A percentile compares a stretch with the other conserved stretches of the same genome.
These are phyloP conservation scores for Cladosporium sp. DNA, from an alignment of 2,329 filamentous ascomycete species.

Conservation along the genomic window DNA sequence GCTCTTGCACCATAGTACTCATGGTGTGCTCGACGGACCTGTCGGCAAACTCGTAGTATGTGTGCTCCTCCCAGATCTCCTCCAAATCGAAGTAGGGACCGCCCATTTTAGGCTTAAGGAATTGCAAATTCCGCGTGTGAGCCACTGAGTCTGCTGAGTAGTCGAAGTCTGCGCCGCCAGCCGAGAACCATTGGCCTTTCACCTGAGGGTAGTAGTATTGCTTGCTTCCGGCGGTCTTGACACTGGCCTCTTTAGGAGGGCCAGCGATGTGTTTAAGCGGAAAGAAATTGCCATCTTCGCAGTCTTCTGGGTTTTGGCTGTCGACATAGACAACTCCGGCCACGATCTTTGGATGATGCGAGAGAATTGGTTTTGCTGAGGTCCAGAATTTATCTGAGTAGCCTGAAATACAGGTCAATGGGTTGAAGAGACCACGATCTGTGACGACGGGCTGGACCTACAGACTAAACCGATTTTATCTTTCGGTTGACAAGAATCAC, in stretches of 20 bases:
- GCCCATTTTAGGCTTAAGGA: slow-evolving; percentile 58
- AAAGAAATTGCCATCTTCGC: slow-evolving; percentile 19
- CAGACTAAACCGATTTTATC: slow-evolving; percentile 37
- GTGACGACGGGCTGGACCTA: slow-evolving; percentile 15
- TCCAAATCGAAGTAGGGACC: slow-evolving; percentile 73
- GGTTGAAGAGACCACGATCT: not conserved
- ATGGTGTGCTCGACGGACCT: slow-evolving; percentile 69
- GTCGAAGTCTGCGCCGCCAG: slow-evolving; percentile 42
- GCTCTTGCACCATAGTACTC: slow-evolving; percentile 75
- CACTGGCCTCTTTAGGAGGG: slow-evolving; percentile 17
- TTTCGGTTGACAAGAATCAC: slow-evolving; percentile 34
- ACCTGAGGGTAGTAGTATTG: slow-evolving; percentile 45
- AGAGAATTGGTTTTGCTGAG: not conserved
- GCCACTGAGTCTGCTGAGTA: slow-evolving; percentile 55
- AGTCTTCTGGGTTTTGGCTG: slow-evolving; percentile 16
- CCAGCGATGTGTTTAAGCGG: slow-evolving; percentile 25
- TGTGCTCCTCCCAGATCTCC: slow-evolving; percentile 75
- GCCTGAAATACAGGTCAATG: slow-evolving; percentile 13
- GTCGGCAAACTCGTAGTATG: slow-evolving; percentile 64
- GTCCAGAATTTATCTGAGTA: slow-evolving; percentile 1
- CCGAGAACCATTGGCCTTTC: slow-evolving; percentile 37
- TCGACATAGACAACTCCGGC: slow-evolving; percentile 32
- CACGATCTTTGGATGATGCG: slow-evolving; percentile 22
- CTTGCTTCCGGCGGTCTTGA: slow-evolving; percentile 16
- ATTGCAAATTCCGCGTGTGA: slow-evolving; percentile 62